Evolutionary conservation across 257 asterid genomes (phyloP).

Genomic region (Mitragyna speciosa): DNA sequence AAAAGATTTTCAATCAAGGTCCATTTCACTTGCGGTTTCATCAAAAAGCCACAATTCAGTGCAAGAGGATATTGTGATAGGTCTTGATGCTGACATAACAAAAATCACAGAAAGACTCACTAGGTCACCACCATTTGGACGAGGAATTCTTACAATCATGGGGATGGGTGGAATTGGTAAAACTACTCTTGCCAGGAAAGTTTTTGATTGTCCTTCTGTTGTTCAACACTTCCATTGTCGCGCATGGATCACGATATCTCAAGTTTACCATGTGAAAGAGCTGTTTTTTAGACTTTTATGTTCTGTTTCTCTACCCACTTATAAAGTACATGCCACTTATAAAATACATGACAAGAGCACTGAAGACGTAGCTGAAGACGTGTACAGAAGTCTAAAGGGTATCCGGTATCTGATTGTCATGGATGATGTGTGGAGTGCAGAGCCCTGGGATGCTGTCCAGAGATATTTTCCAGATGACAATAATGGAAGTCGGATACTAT

Average conservation of each 20-base stretch:
- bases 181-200: not conserved
- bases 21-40: too few relatives aligned
- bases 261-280: not conserved
- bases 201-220: not conserved
- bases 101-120: not conserved
- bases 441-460: too few relatives aligned
- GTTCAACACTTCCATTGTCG: not conserved
- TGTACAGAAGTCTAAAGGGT: not conserved
- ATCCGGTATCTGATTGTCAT: too few relatives aligned
- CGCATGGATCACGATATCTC: not conserved
- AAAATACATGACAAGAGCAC: not conserved
- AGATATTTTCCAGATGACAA: too few relatives aligned
- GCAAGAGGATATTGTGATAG: not conserved
- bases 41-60: too few relatives aligned
- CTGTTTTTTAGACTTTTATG: not conserved
- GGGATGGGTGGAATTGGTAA: constrained; percentile 5
- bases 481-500: too few relatives aligned
- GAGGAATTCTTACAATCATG: not conserved
- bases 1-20: too few relatives aligned
- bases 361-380: not conserved
- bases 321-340: not conserved
- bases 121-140: not conserved
- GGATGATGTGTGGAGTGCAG: too few relatives aligned
- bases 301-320: not conserved
- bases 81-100: not conserved